phyloP scores from a whole-genome alignment of 768 basidiomycete genomes.

The Boletus tylopilopsis region DNA sequence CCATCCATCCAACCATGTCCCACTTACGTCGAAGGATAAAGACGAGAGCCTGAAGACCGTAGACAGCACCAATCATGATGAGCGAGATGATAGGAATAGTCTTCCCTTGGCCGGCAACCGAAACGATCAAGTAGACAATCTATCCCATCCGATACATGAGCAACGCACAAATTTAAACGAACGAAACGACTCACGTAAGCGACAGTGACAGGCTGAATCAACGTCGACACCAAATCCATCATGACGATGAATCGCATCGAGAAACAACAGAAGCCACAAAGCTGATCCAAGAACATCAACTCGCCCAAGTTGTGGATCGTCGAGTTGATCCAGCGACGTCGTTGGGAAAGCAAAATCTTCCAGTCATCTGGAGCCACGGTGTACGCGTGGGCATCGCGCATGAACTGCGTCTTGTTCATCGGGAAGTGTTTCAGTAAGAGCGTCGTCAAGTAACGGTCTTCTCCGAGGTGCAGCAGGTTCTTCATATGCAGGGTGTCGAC shows the following conservation, averaged over 20 bases:
- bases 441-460: conserved; percentile 98
- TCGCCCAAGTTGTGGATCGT: conserved; percentile 97
- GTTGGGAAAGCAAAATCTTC: conserved; percentile 90
- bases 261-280: conserved; percentile 98
- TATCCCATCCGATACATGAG: conserved; percentile 28
- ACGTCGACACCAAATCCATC: conserved; percentile 88
- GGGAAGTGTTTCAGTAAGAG: conserved; percentile 95
- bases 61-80: conserved; percentile 90
- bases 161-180: background rate
- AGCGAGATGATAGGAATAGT: conserved; percentile 78
- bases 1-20: conserved; percentile 99
- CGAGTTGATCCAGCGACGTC: conserved; percentile 99
- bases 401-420: conserved; percentile 89
- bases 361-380: conserved; percentile 96
- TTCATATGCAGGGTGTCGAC: conserved; percentile 99
- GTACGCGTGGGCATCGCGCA: conserved; percentile 89
- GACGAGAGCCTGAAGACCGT: conserved; percentile 89
- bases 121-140: conserved; percentile 86
- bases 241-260: conserved; percentile 99
- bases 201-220: conserved; percentile 82
- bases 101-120: conserved; percentile 63
- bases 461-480: conserved; percentile 94
- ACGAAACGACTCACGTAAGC: conserved; percentile 65
- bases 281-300: conserved; percentile 83
- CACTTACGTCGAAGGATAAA: conserved; percentile 92